Evolutionary conservation across 768 basidiomycete genomes (phyloP).

Genomic region (Collybiopsis luxurians): DNA sequence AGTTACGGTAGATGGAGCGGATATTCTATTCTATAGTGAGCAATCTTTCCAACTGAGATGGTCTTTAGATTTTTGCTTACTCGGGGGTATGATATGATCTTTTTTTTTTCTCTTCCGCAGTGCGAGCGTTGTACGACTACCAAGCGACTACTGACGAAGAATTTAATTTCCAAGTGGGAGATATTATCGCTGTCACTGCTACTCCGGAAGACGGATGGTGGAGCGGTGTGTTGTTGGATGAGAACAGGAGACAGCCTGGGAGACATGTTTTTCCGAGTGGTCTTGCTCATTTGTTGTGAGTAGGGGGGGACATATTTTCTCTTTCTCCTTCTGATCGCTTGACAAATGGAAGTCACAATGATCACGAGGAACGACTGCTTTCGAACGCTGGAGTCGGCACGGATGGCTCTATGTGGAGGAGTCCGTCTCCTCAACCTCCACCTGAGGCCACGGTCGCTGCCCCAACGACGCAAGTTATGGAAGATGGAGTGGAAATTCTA

Average conservation of each 20-base stretch:
- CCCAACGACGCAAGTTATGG: slow-evolving; percentile 35
- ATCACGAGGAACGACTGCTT: too few relatives aligned
- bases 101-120: too few relatives aligned
- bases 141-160: slow-evolving; percentile 53
- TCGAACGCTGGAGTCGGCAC: too few relatives aligned
- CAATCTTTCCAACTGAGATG: too few relatives aligned
- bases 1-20: too few relatives aligned
- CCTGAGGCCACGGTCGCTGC: slow-evolving; percentile 29
- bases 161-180: slow-evolving; percentile 66
- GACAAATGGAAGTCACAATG: too few relatives aligned
- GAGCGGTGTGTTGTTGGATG: slow-evolving; percentile 52
- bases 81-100: too few relatives aligned
- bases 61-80: too few relatives aligned
- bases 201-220: slow-evolving; percentile 73
- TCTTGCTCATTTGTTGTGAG: slow-evolving; percentile 45
- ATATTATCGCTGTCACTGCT: slow-evolving; percentile 63
- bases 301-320: too few relatives aligned
- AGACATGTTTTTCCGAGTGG: slow-evolving; percentile 51
- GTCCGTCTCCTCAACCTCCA: slow-evolving; percentile 45
- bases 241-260: slow-evolving; percentile 40
- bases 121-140: slow-evolving; percentile 59
- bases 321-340: too few relatives aligned
- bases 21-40: too few relatives aligned
- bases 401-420: slow-evolving; percentile 25
- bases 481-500: slow-evolving; percentile 11